Evolutionary conservation across 208 protist species (phyloP).

Genomic region (Trypanosoma congolense): DNA sequence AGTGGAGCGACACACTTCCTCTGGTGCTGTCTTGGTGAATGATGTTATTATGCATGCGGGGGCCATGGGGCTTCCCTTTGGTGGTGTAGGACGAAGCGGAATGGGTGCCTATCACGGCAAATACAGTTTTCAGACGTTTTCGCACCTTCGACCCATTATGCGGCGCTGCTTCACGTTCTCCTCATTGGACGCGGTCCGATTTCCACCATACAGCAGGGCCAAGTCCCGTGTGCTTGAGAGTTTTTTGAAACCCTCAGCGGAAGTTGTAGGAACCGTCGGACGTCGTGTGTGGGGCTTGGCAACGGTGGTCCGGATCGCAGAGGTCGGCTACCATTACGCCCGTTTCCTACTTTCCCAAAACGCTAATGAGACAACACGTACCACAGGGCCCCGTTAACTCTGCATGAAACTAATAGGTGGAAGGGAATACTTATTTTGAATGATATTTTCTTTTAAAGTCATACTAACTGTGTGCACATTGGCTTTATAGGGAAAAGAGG

Average conservation of each 20-base stretch:
- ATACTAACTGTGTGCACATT: no score
- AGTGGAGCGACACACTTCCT: conserved; percentile 34
- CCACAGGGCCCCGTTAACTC: no score
- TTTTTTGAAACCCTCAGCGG: conserved; percentile 9
- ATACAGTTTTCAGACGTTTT: conserved; percentile 64
- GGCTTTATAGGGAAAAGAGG: no score
- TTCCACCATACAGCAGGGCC: conserved; percentile 24
- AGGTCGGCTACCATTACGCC: conserved; percentile 2
- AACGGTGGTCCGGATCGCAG: background rate
- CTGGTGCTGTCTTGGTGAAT: conserved; percentile 65
- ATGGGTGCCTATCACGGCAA: conserved; percentile 87
- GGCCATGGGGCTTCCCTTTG: conserved; percentile 76
- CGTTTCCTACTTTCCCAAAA: background rate
- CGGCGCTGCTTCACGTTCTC: conserved; percentile 18
- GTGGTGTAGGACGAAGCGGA: conserved; percentile 85
- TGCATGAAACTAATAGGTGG: no score
- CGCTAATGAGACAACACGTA: background rate
- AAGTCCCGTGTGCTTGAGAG: conserved; percentile 9
- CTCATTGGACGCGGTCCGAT: conserved; percentile 18
- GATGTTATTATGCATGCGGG: conserved; percentile 53
- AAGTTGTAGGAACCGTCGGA: background rate
- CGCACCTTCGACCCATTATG: conserved; percentile 39
- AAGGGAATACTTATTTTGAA: no score
- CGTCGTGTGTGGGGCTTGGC: conserved; percentile 7
- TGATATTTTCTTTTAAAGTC: no score